Percentiles rank a stretch among this genome's conserved stretches.
phyloP scores from a whole-genome alignment of 306 rosid species.

The Alnus rubra region DNA sequence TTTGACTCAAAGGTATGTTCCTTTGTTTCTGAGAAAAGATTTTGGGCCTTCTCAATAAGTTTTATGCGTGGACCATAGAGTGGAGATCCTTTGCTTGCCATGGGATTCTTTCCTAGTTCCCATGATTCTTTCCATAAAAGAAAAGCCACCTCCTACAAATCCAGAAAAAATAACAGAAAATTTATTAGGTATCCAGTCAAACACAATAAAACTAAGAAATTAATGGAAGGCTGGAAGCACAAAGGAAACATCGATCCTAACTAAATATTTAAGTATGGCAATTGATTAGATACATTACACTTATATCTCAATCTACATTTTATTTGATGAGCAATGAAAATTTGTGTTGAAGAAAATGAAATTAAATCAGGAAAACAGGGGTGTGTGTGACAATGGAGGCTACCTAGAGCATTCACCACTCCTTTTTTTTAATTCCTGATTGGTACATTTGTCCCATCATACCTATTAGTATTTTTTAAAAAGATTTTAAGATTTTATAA shows the following conservation, averaged over 20 bases:
- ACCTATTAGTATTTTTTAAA: neutral
- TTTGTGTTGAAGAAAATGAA: neutral
- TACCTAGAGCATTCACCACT: neutral
- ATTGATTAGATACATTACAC: neutral
- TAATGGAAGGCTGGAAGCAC: neutral
- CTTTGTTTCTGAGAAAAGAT: slow-evolving; percentile 83
- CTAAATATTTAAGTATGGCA: neutral
- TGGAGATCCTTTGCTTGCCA: slow-evolving; percentile 97
- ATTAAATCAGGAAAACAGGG: neutral
- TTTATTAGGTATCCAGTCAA: neutral
- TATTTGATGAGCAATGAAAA: neutral
- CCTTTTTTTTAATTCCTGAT: neutral
- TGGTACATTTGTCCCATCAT: neutral
- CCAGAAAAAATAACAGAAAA: slow-evolving; percentile 5
- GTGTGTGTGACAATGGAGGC: neutral
- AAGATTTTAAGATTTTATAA: neutral
- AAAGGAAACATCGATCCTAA: neutral
- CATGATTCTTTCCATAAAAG: slow-evolving; percentile 98
- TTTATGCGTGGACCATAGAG: slow-evolving; percentile 95
- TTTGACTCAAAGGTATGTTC: slow-evolving; percentile 85
- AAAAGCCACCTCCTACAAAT: slow-evolving; percentile 83
- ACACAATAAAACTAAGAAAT: slow-evolving; percentile 15
- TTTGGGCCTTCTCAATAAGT: slow-evolving; percentile 73
- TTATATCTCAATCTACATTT: neutral
- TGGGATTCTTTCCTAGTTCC: slow-evolving; percentile 82